phyloP scores from a whole-genome alignment of 2,329 filamentous ascomycete species.

The Neonectria sp. region DNA sequence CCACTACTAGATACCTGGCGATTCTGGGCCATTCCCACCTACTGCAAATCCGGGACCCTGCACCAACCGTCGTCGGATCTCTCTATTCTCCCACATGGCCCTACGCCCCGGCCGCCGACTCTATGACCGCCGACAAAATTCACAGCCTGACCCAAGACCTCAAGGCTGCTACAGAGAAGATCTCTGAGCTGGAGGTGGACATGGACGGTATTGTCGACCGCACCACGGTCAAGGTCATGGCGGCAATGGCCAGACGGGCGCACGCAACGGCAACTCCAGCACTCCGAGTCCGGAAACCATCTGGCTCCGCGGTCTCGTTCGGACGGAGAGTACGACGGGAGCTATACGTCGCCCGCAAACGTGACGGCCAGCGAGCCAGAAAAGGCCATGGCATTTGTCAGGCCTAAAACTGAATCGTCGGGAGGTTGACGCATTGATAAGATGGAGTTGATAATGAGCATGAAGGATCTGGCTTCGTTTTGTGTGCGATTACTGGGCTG shows the following conservation, averaged over 20 bases:
- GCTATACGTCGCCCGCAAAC: not conserved
- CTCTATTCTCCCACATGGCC: not conserved
- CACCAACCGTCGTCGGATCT: not conserved
- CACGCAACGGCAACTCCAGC: no score
- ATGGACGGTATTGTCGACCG: no score
- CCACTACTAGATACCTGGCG: not conserved
- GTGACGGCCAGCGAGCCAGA: not conserved
- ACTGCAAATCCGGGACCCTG: not conserved
- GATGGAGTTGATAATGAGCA: no score
- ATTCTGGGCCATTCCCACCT: not conserved
- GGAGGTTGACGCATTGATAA: not conserved
- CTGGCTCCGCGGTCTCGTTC: not conserved
- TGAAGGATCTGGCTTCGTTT: no score
- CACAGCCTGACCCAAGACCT: no score
- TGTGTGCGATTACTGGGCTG: no score
- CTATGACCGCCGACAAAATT: not conserved
- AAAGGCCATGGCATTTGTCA: not conserved
- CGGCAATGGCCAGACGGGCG: no score
- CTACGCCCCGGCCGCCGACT: not conserved
- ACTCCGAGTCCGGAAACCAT: no score
- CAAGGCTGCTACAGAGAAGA: no score
- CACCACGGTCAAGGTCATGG: no score
- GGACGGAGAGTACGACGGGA: not conserved
- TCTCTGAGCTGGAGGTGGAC: no score
- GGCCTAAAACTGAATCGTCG: not conserved